These are phyloP conservation scores for Solanum phureja DNA, from an alignment of 257 asterid genomes.

Conservation along the genomic window DNA sequence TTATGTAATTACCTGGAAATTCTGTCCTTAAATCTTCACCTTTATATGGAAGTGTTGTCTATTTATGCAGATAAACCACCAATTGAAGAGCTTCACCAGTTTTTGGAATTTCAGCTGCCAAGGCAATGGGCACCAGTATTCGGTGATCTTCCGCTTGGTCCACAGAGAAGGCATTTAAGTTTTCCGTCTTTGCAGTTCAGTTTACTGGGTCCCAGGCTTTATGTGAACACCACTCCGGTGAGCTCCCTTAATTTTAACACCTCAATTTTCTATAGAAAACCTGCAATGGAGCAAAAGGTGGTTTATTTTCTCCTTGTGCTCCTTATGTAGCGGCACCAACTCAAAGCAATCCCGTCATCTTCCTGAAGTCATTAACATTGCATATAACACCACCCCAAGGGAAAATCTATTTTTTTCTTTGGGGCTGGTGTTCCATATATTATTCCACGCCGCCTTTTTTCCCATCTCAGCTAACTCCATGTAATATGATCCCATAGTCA, in stretches of 20 bases:
- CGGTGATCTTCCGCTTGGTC: constrained; percentile 95
- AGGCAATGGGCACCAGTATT: constrained; percentile 99
- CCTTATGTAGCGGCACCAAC: background rate
- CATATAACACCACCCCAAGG: background rate
- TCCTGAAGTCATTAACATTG: background rate
- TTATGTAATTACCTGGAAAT: background rate
- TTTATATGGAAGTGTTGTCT: background rate
- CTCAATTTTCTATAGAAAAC: background rate
- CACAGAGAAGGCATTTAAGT: constrained; percentile 72
- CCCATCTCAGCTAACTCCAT: background rate
- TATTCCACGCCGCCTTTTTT: background rate
- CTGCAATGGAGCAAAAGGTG: background rate
- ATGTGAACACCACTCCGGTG: constrained; percentile 65
- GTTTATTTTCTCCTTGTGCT: background rate
- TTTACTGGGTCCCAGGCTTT: constrained; percentile 89
- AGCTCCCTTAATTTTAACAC: background rate
- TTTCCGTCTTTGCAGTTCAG: constrained; percentile 83
- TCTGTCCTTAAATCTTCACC: background rate
- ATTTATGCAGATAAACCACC: constrained; percentile 86
- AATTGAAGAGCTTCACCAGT: constrained; percentile 96
- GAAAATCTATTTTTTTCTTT: background rate
- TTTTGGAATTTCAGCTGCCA: constrained; percentile 96
- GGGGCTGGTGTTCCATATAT: background rate
- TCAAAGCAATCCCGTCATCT: background rate
- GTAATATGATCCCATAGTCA: background rate